Percentiles rank a stretch among this genome's conserved stretches.
phyloP scores from a whole-genome alignment of 139 green algal genomes.

The Coelastrella sp. region DNA sequence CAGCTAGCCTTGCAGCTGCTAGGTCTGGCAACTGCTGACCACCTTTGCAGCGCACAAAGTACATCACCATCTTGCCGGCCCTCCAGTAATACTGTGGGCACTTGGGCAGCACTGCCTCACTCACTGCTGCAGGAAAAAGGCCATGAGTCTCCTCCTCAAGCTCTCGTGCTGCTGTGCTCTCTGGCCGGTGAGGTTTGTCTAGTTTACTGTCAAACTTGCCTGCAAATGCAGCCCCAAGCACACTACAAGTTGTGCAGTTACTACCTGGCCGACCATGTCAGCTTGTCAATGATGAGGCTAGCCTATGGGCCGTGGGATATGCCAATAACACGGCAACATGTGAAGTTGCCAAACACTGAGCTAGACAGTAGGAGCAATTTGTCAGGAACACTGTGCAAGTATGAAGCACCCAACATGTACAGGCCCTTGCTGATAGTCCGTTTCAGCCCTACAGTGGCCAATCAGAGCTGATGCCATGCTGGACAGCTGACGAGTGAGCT shows the following conservation, averaged over 20 bases:
- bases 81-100: slow-evolving; percentile 15
- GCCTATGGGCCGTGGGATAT: too few species aligned
- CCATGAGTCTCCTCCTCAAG: slow-evolving; percentile 33
- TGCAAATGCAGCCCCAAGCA: background rate
- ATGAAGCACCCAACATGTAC: too few species aligned
- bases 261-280: background rate
- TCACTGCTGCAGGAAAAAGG: slow-evolving; percentile 16
- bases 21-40: slow-evolving; percentile 25
- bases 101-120: background rate
- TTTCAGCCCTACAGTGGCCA: too few species aligned
- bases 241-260: background rate
- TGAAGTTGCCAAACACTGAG: too few species aligned
- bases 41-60: background rate
- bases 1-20: background rate
- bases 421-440: too few species aligned
- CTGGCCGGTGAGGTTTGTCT: background rate
- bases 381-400: too few species aligned
- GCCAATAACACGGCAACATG: too few species aligned
- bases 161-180: slow-evolving; percentile 15
- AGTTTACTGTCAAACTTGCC: background rate
- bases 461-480: too few species aligned
- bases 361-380: too few species aligned
- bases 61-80: slow-evolving; percentile 26
- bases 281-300: too few species aligned
- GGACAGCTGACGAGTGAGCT: too few species aligned